A percentile compares a stretch with the other conserved stretches of the same genome.
phyloP scores from a whole-genome alignment of 108 stramenopile species.

The Seminavis robusta region DNA sequence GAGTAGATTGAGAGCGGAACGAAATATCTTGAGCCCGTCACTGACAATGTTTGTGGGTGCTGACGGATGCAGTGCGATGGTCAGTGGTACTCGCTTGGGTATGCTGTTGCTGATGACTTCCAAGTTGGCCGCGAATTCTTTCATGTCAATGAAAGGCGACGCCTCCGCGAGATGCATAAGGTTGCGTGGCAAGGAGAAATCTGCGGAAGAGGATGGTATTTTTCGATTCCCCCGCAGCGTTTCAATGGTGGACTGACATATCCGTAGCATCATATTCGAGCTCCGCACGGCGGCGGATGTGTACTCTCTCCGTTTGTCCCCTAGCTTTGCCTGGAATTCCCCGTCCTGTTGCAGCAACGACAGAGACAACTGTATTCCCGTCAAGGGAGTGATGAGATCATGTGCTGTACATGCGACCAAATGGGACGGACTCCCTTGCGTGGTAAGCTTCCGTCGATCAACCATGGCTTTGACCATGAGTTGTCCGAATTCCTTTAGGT shows the following conservation, averaged over 20 bases:
- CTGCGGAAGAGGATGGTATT: background rate
- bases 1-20: conserved; percentile 1
- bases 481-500: background rate
- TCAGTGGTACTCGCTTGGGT: conserved; percentile 57
- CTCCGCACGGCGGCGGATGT: conserved; percentile 45
- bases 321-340: conserved; percentile 27
- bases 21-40: conserved; percentile 13
- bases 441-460: conserved; percentile 9
- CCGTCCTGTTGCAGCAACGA: conserved; percentile 56
- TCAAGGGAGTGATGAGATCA: conserved; percentile 76
- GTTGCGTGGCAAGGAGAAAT: background rate
- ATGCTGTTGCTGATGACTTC: conserved; percentile 48
- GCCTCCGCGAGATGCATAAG: background rate
- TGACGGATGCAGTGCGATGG: conserved; percentile 34
- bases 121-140: conserved; percentile 26
- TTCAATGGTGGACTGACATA: conserved; percentile 63
- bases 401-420: conserved; percentile 68
- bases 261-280: conserved; percentile 57
- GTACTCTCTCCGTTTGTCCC: conserved; percentile 47
- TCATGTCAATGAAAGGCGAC: no score
- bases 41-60: conserved; percentile 39
- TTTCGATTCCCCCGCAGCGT: conserved; percentile 44
- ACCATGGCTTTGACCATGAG: conserved; percentile 1
- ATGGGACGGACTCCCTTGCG: conserved; percentile 42
- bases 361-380: conserved; percentile 62